Evolutionary conservation across 1,284 basidiomycete genomes (phyloP).

Genomic region (Termitomyces sp.): DNA sequence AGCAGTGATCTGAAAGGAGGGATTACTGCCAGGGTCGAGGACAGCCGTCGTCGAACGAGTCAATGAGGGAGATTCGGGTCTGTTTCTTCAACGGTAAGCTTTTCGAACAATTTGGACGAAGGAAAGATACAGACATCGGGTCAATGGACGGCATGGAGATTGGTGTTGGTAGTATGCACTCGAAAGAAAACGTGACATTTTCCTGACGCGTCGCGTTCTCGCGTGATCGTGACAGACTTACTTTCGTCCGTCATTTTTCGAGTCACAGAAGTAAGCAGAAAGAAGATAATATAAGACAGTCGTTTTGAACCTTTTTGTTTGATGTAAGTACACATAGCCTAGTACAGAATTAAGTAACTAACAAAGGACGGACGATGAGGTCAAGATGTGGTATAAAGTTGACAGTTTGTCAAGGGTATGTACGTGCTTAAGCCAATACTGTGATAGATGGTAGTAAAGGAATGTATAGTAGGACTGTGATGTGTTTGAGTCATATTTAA

Average conservation of each 20-base stretch:
- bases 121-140: slow-evolving; percentile 8
- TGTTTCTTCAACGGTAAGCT: slow-evolving; percentile 1
- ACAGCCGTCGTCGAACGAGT: slow-evolving; percentile 12
- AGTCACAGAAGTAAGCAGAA: not conserved
- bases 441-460: not conserved
- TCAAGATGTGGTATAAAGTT: slow-evolving; percentile 6
- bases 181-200: slow-evolving; percentile 8
- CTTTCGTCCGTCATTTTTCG: not conserved
- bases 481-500: not conserved
- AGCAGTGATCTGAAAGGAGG: slow-evolving; percentile 54
- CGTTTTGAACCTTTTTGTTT: not conserved
- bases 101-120: not conserved
- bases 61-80: slow-evolving; percentile 7
- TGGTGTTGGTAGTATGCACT: not conserved
- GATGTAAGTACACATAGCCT: slow-evolving; percentile 1
- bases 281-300: not conserved
- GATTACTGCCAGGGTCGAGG: slow-evolving; percentile 32
- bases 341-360: not conserved
- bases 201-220: slow-evolving; percentile 11
- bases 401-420: slow-evolving; percentile 5
- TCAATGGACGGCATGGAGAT: slow-evolving; percentile 10
- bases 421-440: too few relatives aligned
- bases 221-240: slow-evolving; percentile 5
- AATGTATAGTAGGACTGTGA: not conserved
- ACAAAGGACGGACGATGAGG: not conserved